Evolutionary conservation across 129 eudicot genomes (phyloP).

Genomic region (Kitagawia praeruptora): DNA sequence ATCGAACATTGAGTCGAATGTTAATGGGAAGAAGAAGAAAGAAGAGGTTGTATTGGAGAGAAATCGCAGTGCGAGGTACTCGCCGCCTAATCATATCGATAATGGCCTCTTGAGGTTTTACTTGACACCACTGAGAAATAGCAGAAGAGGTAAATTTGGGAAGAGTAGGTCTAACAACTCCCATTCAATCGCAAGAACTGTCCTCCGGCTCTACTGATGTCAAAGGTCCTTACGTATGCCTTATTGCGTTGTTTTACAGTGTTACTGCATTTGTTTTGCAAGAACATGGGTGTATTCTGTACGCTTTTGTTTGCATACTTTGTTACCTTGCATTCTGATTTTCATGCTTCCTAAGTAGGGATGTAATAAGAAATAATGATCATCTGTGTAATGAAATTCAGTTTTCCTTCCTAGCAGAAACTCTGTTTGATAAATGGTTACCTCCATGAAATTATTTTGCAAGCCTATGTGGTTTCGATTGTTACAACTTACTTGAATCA

Average conservation of each 20-base stretch:
- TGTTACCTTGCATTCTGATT: constrained; percentile 10
- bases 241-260: constrained; percentile 23
- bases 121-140: constrained; percentile 67
- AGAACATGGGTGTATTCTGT: constrained; percentile 16
- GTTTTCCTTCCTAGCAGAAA: not conserved
- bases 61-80: constrained; percentile 79
- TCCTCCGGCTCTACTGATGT: constrained; percentile 59
- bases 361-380: not conserved
- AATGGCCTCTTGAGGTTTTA: constrained; percentile 74
- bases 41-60: constrained; percentile 69
- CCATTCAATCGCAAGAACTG: constrained; percentile 63
- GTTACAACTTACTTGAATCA: not conserved
- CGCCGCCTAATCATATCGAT: constrained; percentile 64
- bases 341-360: constrained; percentile 9
- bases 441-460: not conserved
- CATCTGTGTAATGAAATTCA: not conserved
- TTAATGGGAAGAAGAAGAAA: constrained; percentile 39
- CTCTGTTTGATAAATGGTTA: not conserved
- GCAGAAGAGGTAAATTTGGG: constrained; percentile 49
- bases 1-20: constrained; percentile 34
- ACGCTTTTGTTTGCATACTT: constrained; percentile 9
- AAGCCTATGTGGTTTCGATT: not conserved
- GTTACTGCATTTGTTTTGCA: constrained; percentile 18
- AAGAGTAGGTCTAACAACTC: constrained; percentile 40
- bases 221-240: constrained; percentile 27